Evolutionary conservation across 192 early-diverging fungal species (phyloP).

Genomic region (Ambispora gerdemannii): DNA sequence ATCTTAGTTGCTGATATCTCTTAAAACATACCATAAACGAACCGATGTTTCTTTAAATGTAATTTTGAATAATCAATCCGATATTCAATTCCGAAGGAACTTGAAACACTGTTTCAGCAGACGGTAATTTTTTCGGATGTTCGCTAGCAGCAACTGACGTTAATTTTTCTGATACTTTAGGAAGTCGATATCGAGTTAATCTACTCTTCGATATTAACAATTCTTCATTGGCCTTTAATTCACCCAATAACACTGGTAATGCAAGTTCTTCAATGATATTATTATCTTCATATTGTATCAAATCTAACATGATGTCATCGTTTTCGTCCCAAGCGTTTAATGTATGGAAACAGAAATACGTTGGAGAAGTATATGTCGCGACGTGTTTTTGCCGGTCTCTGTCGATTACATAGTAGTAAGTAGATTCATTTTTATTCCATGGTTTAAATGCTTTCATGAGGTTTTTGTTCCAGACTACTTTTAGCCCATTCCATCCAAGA

Average conservation of each 20-base stretch:
- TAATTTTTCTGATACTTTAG: background rate
- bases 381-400: conserved; percentile 41
- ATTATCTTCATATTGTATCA: conserved; percentile 38
- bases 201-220: background rate
- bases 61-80: background rate
- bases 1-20: no score
- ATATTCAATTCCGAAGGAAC: background rate
- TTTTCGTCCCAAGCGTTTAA: conserved; percentile 50
- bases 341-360: conserved; percentile 55
- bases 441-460: conserved; percentile 38
- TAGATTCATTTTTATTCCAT: conserved; percentile 29
- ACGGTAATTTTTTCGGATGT: conserved; percentile 4
- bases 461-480: conserved; percentile 47
- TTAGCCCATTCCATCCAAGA: conserved; percentile 38
- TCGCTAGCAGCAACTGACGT: background rate
- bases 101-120: background rate
- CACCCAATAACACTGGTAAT: conserved; percentile 2
- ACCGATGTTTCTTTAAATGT: background rate
- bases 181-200: background rate
- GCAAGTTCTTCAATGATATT: conserved; percentile 3
- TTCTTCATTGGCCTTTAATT: background rate
- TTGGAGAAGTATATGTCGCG: conserved; percentile 43
- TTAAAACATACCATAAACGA: background rate
- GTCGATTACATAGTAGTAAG: conserved; percentile 47
- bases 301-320: conserved; percentile 45